These are phyloP conservation scores for Handroanthus guayacan DNA, from an alignment of 257 asterid genomes.

Conservation along the genomic window DNA sequence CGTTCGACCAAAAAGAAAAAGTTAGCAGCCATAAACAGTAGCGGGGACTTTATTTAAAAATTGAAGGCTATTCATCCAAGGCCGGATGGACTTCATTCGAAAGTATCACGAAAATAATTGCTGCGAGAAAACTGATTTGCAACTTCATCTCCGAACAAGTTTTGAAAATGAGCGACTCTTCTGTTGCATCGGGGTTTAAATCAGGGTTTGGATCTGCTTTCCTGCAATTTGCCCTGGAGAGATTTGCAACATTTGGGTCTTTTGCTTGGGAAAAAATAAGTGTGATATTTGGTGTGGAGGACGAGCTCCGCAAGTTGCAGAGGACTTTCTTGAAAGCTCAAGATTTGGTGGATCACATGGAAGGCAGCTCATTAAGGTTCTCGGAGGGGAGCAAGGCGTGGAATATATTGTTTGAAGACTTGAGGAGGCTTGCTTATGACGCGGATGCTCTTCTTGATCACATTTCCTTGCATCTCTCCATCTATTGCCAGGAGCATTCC, in stretches of 20 bases:
- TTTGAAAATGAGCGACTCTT: not conserved
- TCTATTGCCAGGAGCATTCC: not conserved
- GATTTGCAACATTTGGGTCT: constrained; percentile 20
- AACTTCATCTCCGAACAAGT: no score
- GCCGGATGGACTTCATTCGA: no score
- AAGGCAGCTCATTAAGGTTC: not conserved
- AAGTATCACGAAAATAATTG: no score
- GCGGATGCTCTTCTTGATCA: constrained; percentile 45
- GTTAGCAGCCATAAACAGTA: no score
- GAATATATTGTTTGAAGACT: constrained; percentile 41
- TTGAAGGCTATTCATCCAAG: no score
- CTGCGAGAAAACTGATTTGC: no score
- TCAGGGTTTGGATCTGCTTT: constrained; percentile 33
- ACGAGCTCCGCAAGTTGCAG: constrained; percentile 43
- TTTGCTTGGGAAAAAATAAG: constrained; percentile 13
- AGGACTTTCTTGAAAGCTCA: constrained; percentile 37
- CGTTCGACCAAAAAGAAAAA: no score
- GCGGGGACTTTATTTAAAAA: no score
- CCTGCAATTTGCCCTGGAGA: constrained; percentile 6
- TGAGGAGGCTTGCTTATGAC: constrained; percentile 34
- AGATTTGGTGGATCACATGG: constrained; percentile 37
- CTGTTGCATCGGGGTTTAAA: constrained; percentile 9
- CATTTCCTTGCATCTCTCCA: constrained; percentile 31
- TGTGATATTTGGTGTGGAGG: constrained; percentile 35
- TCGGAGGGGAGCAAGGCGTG: constrained; percentile 31